Evolutionary conservation across 2,329 filamentous ascomycete genomes (phyloP), one percentile per base, ranked within the genome.

Genomic region (Paecilomyces sp.): DNA sequence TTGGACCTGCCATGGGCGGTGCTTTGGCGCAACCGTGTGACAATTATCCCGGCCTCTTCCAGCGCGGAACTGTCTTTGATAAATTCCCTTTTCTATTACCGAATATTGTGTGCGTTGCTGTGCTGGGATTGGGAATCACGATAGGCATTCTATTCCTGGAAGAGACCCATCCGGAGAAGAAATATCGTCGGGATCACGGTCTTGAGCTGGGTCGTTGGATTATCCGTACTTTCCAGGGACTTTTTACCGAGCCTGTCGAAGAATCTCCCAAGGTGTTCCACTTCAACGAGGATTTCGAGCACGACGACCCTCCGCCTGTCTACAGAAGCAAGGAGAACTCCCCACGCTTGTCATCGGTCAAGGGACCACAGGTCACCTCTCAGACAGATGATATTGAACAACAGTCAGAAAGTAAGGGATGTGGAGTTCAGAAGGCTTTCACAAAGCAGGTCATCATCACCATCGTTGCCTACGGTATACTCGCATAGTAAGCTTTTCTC

Each of bases 1-100:
- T 97, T 66, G 94, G 94, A 34, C 92, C 93, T 55, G 89, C 90
- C 72, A 89, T 97, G 70, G 94, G 94, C 70, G 94, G 94, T 68
- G 86, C 91, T 60, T 83, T 99, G 56, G 93, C 94, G 56, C 85
- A 91, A 68, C 94, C 94, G 22, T 94, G 91, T 69, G 82, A 87
- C 63, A 92, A 85, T 72, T 94, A 94, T 71, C 92, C 93, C 12
- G 77, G 76, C 58, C 67, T 91, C 34, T 97, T 97, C 71, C 72
- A 81, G 11, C 79, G 81, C 18, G 89, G 86, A 61, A 89, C 88
- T 13, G 84, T 97, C 60, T 96, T 94, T 81, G 91, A 93, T 58
- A 80, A 78, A 47, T 97, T 88, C 73, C 94, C 94, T 0, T 99
- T 96, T 74, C 84, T 97, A 47, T 83, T 97, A 56, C 92, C 92